Percentiles rank a stretch among this genome's conserved stretches.
phyloP scores from a whole-genome alignment of 2,329 filamentous ascomycete species.

The Alternaria tenuissima region DNA sequence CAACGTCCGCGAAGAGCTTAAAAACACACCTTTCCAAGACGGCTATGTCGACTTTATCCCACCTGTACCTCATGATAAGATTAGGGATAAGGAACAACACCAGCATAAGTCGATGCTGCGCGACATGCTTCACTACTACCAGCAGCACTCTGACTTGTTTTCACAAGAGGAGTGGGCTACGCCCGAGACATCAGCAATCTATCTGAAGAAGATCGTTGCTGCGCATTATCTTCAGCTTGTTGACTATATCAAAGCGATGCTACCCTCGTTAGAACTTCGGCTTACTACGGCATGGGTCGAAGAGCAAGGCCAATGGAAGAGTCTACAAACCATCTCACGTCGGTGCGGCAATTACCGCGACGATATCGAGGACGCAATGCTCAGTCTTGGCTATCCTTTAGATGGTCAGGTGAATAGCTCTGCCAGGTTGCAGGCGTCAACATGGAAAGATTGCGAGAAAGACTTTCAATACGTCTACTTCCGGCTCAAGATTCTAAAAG shows the following conservation, averaged over 20 bases:
- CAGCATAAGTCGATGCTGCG: slow-evolving; percentile 39
- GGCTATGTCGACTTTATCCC: slow-evolving; percentile 45
- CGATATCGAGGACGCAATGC: slow-evolving; percentile 44
- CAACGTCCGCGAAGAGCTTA: slow-evolving; percentile 10
- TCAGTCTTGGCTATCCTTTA: slow-evolving; percentile 39
- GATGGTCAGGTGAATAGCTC: slow-evolving; percentile 11
- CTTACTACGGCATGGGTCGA: slow-evolving; percentile 44
- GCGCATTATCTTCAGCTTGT: slow-evolving; percentile 45
- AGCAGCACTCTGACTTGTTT: slow-evolving; percentile 31
- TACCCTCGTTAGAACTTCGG: slow-evolving; percentile 44
- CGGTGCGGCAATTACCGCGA: slow-evolving; percentile 49
- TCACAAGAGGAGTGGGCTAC: slow-evolving; percentile 28
- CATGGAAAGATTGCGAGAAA: slow-evolving; percentile 40
- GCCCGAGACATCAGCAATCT: slow-evolving; percentile 35
- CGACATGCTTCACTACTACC: slow-evolving; percentile 41
- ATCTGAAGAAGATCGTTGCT: slow-evolving; percentile 46
- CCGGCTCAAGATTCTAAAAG: slow-evolving; percentile 44
- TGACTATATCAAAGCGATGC: slow-evolving; percentile 48
- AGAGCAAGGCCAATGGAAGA: slow-evolving; percentile 48
- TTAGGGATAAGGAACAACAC: slow-evolving; percentile 16
- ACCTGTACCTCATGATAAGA: slow-evolving; percentile 2
- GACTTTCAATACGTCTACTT: slow-evolving; percentile 48
- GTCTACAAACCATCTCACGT: slow-evolving; percentile 42
- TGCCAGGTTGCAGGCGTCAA: neutral
- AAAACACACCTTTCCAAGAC: slow-evolving; percentile 39